These are phyloP conservation scores for Trametes sanguinea DNA, from an alignment of 768 basidiomycete genomes.

Conservation along the genomic window DNA sequence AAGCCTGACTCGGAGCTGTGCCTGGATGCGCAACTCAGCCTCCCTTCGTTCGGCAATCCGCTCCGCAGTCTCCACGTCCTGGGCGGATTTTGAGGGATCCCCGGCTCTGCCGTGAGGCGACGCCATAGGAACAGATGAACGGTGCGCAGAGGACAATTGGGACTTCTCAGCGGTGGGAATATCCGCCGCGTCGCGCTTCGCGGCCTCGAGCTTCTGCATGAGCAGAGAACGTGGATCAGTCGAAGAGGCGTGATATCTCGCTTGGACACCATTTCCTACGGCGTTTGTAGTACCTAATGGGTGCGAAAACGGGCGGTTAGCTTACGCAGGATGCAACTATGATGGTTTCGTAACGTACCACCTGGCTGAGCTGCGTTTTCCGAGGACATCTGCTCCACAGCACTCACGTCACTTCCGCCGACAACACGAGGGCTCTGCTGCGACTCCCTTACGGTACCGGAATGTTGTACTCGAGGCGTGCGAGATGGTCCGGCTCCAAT, in stretches of 20 bases:
- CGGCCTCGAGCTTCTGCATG: constrained; percentile 24
- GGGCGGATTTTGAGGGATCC: constrained; percentile 10
- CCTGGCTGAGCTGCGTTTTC: constrained; percentile 6
- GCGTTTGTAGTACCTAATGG: constrained; percentile 8
- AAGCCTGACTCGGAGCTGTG: constrained; percentile 50
- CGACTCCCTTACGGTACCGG: constrained; percentile 13
- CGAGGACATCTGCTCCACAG: constrained; percentile 17
- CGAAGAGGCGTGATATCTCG: background rate
- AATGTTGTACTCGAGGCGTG: constrained; percentile 1
- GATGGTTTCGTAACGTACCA: constrained; percentile 5
- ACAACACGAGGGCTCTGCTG: background rate
- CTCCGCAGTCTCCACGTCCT: constrained; percentile 11
- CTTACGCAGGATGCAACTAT: constrained; percentile 3
- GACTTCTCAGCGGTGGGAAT: constrained; percentile 25
- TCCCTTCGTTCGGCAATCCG: constrained; percentile 36
- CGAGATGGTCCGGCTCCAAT: constrained; percentile 13
- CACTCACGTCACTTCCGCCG: constrained; percentile 11
- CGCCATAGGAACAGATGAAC: constrained; percentile 15
- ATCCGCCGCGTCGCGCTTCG: constrained; percentile 22
- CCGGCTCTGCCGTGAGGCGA: constrained; percentile 1
- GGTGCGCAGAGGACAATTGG: constrained; percentile 8
- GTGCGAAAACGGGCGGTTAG: background rate
- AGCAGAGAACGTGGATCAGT: constrained; percentile 21
- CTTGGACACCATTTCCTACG: constrained; percentile 4
- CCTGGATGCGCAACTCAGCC: constrained; percentile 47